These are phyloP conservation scores for Capronia americana DNA, from an alignment of 2,329 filamentous ascomycete genomes.

Conservation along the genomic window DNA sequence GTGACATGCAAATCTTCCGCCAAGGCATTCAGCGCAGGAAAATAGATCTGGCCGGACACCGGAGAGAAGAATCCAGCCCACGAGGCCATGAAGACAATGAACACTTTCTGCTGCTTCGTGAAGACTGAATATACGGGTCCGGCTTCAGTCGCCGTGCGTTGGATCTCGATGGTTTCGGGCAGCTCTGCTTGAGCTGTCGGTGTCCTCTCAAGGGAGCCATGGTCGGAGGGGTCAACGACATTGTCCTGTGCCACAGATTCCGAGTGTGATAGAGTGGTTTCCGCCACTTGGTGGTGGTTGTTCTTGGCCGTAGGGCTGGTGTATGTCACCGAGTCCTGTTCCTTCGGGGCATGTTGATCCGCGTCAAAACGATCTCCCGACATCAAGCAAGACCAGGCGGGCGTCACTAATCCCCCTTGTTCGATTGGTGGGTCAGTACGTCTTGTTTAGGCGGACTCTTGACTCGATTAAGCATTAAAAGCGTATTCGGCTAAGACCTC, in stretches of 20 bases:
- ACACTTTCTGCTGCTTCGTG: constrained; percentile 45
- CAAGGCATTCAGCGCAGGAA: constrained; percentile 53
- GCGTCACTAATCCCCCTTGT: constrained; percentile 1
- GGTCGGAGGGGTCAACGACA: neutral
- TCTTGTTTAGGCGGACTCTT: constrained; percentile 4
- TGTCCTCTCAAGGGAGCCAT: constrained; percentile 30
- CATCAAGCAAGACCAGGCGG: constrained; percentile 18
- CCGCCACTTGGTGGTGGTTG: constrained; percentile 3
- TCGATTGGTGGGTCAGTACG: constrained; percentile 1
- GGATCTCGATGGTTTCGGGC: constrained; percentile 14
- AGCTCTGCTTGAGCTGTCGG: constrained; percentile 20
- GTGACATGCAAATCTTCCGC: constrained; percentile 48
- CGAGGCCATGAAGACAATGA: constrained; percentile 50
- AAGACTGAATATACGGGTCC: constrained; percentile 46
- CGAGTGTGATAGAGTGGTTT: constrained; percentile 3
- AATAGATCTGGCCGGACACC: constrained; percentile 55
- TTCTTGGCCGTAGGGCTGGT: neutral
- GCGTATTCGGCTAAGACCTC: neutral
- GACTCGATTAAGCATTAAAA: constrained; percentile 8
- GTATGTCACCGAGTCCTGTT: constrained; percentile 10
- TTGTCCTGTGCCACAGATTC: neutral
- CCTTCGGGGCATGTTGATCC: constrained; percentile 19
- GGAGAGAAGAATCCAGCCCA: constrained; percentile 53
- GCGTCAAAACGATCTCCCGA: constrained; percentile 12
- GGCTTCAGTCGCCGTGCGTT: constrained; percentile 28